Evolutionary conservation across 2,329 filamentous ascomycete species (phyloP), one percentile per base, ranked within the genome.

Genomic region (Venturiaceae sp.): DNA sequence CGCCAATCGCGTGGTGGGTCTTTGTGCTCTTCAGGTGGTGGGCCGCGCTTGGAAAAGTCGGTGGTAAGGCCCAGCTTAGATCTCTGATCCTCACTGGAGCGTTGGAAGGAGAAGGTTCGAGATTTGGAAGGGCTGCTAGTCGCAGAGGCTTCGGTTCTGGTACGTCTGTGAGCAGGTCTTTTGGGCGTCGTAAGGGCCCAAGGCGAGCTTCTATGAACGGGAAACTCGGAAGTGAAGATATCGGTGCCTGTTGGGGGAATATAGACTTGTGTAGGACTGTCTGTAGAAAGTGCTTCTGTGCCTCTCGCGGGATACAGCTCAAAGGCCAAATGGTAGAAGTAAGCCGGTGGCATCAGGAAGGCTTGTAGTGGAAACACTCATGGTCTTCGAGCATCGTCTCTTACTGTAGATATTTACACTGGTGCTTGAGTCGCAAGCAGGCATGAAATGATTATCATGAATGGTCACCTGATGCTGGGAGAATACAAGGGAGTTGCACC

Each of bases 1-100:
- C 94, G 81, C 86, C 89, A 92, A 71, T 97, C 92, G 34, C 16
- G 19, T n/a, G 53, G 8, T 6, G 13, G 9, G 26, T 32, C 28
- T n/a, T 9, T 46, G 16, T 41, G 6, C 5, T 11, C n/a, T 28
- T 53, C 52, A 5, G 23, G 1, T n/a, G 9, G 8, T 11, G 16
- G 32, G n/a, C 9, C 19, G 23, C 32, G 26, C 13, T 57, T 44
- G 46, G 19, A 7, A 46, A 26, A 30, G 19, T 23, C 30, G n/a
- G 39, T 14, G n/a, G 11, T 30, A 19, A 37, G 32, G n/a, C 16
- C 33, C 16, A 6, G 32, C 14, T 23, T 19, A 19, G 52, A 9
- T 50, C 33, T 34, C 37, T 16, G 7, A 26, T 60, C 26, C 19
- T 44, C 23, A n/a, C n/a, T 33, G 50, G 50, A 57, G 11, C 30